These are phyloP conservation scores for Umbelopsis sp. DNA, from an alignment of 371 early-diverging fungal species.

Conservation along the genomic window DNA sequence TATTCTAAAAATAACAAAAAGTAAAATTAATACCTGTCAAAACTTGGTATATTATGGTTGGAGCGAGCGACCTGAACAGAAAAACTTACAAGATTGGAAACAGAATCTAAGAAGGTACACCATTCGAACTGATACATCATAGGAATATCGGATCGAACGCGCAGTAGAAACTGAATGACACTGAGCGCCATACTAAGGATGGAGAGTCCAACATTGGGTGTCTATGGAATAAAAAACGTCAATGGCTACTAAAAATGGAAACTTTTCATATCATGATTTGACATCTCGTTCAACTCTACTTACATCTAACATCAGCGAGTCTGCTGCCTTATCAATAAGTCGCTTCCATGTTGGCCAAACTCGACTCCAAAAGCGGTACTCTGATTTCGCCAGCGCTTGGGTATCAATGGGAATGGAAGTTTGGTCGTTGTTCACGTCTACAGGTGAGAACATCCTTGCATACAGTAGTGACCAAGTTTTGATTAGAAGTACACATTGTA, in stretches of 20 bases:
- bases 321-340: constrained; percentile 34
- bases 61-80: too few species aligned
- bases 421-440: neutral
- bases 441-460: constrained; percentile 15
- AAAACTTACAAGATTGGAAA: constrained; percentile 39
- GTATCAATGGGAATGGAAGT: neutral
- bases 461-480: constrained; percentile 46
- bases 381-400: neutral
- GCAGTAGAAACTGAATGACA: constrained; percentile 47
- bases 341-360: constrained; percentile 45
- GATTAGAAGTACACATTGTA: constrained; percentile 42
- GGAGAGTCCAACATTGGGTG: constrained; percentile 41
- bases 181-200: constrained; percentile 55
- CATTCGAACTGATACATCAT: constrained; percentile 53
- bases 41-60: neutral
- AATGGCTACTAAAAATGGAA: too few species aligned
- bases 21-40: neutral
- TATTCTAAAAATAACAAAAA: neutral
- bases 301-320: constrained; percentile 33
- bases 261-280: too few species aligned
- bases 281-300: neutral
- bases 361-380: constrained; percentile 38
- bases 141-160: constrained; percentile 40
- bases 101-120: constrained; percentile 39
- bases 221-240: constrained; percentile 20